Base-by-base conservation (phyloP, 1,284 basidiomycete genomes). In the Microbotryomycetes sp. region DNA sequence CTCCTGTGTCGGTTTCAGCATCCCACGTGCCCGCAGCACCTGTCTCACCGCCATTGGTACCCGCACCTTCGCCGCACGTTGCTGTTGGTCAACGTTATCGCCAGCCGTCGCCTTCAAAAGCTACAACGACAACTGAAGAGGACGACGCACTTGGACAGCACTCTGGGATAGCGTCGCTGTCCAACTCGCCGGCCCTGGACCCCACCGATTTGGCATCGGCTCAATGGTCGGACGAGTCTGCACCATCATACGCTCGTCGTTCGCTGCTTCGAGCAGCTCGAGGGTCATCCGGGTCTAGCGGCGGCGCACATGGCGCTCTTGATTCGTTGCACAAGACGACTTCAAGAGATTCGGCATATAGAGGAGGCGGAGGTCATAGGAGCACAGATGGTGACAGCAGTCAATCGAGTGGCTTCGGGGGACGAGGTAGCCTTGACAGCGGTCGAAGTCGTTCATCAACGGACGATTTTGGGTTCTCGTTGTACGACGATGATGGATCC, bases 401-500 rank as follows among this genome's bases (percentile, higher is more conserved):
- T 50, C 23, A 31, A 9, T 25, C 29, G 9, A n/a, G 59, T 19
- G n/a, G n/a, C n/a, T 15, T 31, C 45, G 19, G 28, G 47, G 25
- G 54, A 50, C 23, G 36, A 42, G 36, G 36, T 19, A 42, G 36
- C 19, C 22, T 36, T 28, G 56, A 64, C 15, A 62, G 55, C 22
- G 42, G 54, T 15, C 26, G 58, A 7, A 45, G 60, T 42, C 36
- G 6, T 53, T 45, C 52, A 50, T 47, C 3, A 54, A 60, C 25
- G 36, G 57, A 63, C 47, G 70, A 69, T 42, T 66, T 66, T 25
- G 58, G 63, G 7, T 69, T 69, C 25, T 67, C 67, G 6, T 65
- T 63, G 29, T 67, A 67, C 23, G 67, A 67, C 29, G 66, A 63
- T 49, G 59, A 49, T n/a, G 49, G 46, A 16, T 55, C 58, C 16